A percentile compares a stretch with the other conserved stretches of the same genome.
phyloP scores from a whole-genome alignment of 2,329 filamentous ascomycete species.

The Colletotrichum brevisporum region DNA sequence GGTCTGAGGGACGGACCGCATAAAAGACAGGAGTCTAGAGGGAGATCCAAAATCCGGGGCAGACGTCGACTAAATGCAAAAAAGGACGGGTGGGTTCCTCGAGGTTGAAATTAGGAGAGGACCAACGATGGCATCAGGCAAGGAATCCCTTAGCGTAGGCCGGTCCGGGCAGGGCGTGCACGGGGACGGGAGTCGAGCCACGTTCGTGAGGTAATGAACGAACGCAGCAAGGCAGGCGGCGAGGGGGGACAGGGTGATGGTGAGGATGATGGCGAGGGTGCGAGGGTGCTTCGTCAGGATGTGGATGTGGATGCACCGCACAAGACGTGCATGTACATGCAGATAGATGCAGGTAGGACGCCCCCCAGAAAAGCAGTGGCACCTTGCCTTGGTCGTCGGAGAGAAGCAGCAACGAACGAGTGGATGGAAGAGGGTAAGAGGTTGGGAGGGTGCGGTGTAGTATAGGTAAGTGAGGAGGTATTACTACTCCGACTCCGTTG shows the following conservation, averaged over 20 bases:
- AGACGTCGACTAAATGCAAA: conserved; percentile 24
- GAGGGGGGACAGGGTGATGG: conserved; percentile 2
- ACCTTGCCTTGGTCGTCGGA: conserved; percentile 24
- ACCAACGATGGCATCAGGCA: conserved; percentile 15
- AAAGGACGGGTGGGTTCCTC: conserved; percentile 18
- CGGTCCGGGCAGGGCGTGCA: conserved; percentile 19
- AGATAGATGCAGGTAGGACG: conserved; percentile 16
- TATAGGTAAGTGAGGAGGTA: too few relatives aligned
- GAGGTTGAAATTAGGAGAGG: conserved; percentile 22
- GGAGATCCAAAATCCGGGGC: conserved; percentile 18
- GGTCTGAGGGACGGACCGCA: conserved; percentile 24
- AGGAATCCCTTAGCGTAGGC: conserved; percentile 20
- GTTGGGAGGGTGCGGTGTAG: too few relatives aligned
- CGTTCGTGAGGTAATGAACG: conserved; percentile 22
- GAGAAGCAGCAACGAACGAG: conserved; percentile 3
- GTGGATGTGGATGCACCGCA: conserved; percentile 11
- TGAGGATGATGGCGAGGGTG: too few relatives aligned
- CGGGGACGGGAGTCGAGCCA: conserved; percentile 28
- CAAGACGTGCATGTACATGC: conserved; percentile 11
- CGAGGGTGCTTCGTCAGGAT: conserved; percentile 8
- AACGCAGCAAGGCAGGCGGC: conserved; percentile 3
- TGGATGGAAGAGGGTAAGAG: conserved; percentile 1
- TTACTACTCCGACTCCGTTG: too few relatives aligned
- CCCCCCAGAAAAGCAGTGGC: conserved; percentile 19
- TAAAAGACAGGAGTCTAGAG: conserved; percentile 17